Percentiles rank a stretch among this genome's conserved stretches.
Evolutionary conservation across 2,329 filamentous ascomycete species (phyloP).

Genomic region (Chaetoscypha palmicola): DNA sequence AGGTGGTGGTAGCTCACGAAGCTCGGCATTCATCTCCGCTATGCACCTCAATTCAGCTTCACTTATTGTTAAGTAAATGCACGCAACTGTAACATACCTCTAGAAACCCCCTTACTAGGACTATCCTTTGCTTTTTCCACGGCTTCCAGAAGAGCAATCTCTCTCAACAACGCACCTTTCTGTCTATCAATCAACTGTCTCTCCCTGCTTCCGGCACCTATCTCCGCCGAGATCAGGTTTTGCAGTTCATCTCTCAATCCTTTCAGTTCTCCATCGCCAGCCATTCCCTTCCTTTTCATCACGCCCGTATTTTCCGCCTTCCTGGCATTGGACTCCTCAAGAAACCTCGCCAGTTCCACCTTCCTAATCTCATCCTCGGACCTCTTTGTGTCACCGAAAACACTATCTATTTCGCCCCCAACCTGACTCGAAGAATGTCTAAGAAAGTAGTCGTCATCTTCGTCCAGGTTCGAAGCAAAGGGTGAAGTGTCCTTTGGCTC

Average conservation of each 20-base stretch:
- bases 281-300: too few species aligned
- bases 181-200: constrained; percentile 1
- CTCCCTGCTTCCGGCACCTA: neutral
- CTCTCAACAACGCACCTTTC: neutral
- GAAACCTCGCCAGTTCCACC: too few species aligned
- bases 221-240: neutral
- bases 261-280: neutral
- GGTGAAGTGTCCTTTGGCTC: neutral
- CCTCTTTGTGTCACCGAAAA: too few species aligned
- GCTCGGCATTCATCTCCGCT: neutral
- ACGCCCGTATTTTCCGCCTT: too few species aligned
- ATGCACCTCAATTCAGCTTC: too few species aligned
- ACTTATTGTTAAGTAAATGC: too few species aligned
- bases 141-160: neutral
- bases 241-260: neutral
- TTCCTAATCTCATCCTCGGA: too few species aligned
- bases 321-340: too few species aligned
- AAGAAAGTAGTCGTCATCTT: too few species aligned
- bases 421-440: too few species aligned
- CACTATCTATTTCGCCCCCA: too few species aligned
- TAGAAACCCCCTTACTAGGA: neutral
- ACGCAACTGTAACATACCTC: neutral
- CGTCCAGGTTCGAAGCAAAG: too few species aligned
- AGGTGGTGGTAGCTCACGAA: neutral
- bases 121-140: neutral